These are phyloP conservation scores for Xylariaceae sp. DNA, from an alignment of 2,329 filamentous ascomycete species.

Conservation along the genomic window DNA sequence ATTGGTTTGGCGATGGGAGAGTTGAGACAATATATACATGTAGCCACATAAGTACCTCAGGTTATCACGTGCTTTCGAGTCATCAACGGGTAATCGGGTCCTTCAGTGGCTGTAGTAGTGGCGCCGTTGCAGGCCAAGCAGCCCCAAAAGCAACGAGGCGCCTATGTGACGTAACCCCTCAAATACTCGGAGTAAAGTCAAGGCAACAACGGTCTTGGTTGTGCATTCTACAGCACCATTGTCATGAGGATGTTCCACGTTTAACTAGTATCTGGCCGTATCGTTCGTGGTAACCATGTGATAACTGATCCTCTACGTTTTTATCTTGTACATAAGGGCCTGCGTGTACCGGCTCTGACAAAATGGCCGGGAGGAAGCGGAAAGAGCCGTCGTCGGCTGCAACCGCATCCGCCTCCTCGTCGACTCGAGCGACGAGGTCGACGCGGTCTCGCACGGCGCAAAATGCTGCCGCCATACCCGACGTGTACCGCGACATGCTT, in stretches of 20 bases:
- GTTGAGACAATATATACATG: background rate
- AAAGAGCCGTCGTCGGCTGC: conserved; percentile 12
- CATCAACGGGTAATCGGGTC: conserved; percentile 10
- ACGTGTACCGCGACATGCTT: conserved; percentile 46
- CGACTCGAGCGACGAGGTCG: conserved; percentile 22
- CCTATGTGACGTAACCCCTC: conserved; percentile 17
- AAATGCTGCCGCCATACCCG: conserved; percentile 28
- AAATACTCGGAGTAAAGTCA: too few species aligned
- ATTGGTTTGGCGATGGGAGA: background rate
- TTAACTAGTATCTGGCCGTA: background rate
- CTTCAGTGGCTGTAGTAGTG: background rate
- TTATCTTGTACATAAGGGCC: background rate
- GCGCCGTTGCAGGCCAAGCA: background rate
- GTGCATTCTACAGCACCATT: too few species aligned
- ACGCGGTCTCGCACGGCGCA: conserved; percentile 24
- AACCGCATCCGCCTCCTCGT: conserved; percentile 16
- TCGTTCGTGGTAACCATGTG: background rate
- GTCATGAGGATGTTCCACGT: too few species aligned
- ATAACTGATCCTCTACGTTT: background rate
- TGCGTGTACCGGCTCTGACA: background rate
- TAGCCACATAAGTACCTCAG: background rate
- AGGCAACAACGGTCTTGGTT: background rate
- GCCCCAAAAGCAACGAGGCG: background rate
- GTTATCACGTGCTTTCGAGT: conserved; percentile 18
- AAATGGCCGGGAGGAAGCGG: conserved; percentile 30